A percentile compares a stretch with the other conserved stretches of the same genome.
These are phyloP conservation scores for Mortierella sp. DNA, from an alignment of 371 early-diverging fungal species.

Conservation along the genomic window DNA sequence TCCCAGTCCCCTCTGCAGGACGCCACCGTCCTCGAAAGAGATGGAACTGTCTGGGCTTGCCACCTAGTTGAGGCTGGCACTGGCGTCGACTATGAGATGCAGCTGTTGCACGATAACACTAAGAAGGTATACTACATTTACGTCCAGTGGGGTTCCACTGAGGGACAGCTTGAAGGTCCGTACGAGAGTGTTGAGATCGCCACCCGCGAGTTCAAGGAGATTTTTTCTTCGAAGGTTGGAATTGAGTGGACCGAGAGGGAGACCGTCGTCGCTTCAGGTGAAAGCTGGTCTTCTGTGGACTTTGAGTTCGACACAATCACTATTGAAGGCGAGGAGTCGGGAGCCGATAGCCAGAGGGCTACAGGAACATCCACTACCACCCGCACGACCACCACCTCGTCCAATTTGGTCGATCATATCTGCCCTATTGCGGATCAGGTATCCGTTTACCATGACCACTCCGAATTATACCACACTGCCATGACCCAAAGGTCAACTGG, in stretches of 20 bases:
- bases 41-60: constrained; percentile 39
- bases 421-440: constrained; percentile 27
- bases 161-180: constrained; percentile 41
- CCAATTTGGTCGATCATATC: constrained; percentile 16
- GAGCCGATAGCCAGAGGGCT: neutral
- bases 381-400: neutral
- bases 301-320: constrained; percentile 38
- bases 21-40: constrained; percentile 35
- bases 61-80: constrained; percentile 50
- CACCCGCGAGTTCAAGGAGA: constrained; percentile 41
- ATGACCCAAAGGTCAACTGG: constrained; percentile 27
- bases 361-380: constrained; percentile 1
- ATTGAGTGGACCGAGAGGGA: constrained; percentile 41
- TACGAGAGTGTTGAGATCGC: constrained; percentile 32
- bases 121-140: constrained; percentile 43
- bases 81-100: constrained; percentile 44
- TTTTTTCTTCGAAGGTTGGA: constrained; percentile 28
- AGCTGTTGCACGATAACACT: constrained; percentile 38
- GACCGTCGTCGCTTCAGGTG: constrained; percentile 11
- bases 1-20: constrained; percentile 19
- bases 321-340: constrained; percentile 17
- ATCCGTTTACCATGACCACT: constrained; percentile 17
- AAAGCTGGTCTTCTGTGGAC: constrained; percentile 29
- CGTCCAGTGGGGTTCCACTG: constrained; percentile 45
- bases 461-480: constrained; percentile 19